phyloP scores from a whole-genome alignment of 1,284 basidiomycete species.

The Trichosporon asahii region DNA sequence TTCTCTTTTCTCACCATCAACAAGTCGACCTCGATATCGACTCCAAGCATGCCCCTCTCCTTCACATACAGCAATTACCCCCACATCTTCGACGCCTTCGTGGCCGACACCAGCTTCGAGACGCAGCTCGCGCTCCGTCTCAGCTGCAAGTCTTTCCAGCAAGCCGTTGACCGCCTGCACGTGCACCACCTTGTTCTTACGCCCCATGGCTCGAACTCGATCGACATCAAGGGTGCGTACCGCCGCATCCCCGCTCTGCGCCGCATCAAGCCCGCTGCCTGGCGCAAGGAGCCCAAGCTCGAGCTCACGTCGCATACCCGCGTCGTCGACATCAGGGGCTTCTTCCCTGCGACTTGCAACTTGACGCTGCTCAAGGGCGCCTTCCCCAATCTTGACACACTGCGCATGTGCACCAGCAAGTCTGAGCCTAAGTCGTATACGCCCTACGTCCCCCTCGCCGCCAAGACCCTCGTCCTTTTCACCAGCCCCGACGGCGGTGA shows the following conservation, averaged over 20 bases:
- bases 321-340: neutral
- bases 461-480: neutral
- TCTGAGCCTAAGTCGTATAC: neutral
- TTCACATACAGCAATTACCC: neutral
- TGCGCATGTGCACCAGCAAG: neutral
- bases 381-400: neutral
- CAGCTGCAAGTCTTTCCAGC: neutral
- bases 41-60: neutral
- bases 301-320: neutral
- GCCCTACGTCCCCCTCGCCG: neutral
- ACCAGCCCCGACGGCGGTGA: neutral
- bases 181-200: neutral
- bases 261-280: neutral
- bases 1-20: neutral
- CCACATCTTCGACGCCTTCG: slow-evolving; percentile 1
- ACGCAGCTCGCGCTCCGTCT: neutral
- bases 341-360: neutral
- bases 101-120: neutral
- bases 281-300: neutral
- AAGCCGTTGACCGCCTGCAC: neutral
- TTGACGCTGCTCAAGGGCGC: neutral
- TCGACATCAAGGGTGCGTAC: neutral
- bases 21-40: neutral
- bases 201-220: neutral
- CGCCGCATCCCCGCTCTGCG: neutral